Evolutionary conservation across 2,329 filamentous ascomycete genomes (phyloP).

Genomic region (Microthyrium microscopicum): DNA sequence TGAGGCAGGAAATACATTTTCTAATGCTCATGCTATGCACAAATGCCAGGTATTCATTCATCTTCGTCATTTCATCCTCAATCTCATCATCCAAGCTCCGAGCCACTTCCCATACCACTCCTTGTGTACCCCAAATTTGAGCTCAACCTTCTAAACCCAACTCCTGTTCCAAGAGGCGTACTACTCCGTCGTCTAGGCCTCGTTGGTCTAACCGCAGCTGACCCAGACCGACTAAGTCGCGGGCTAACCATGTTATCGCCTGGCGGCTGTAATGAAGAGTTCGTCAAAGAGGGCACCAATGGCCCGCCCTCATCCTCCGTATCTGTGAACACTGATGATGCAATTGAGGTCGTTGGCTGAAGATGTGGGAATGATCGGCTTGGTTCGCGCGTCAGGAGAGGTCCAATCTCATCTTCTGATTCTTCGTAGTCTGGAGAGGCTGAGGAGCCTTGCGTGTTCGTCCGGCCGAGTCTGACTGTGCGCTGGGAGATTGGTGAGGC

Average conservation of each 20-base stretch:
- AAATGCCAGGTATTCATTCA: no score
- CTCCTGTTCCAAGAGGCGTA: constrained; percentile 29
- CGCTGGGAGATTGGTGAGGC: background rate
- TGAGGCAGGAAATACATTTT: no score
- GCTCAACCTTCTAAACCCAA: constrained; percentile 26
- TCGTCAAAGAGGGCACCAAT: no score
- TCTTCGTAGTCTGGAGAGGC: constrained; percentile 10
- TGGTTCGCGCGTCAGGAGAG: constrained; percentile 19
- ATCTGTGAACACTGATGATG: constrained; percentile 1
- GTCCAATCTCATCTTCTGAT: constrained; percentile 21
- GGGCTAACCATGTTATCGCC: no score
- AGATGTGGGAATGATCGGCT: constrained; percentile 9
- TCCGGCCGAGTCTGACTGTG: constrained; percentile 8
- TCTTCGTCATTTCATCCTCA: no score
- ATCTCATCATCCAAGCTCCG: constrained; percentile 1
- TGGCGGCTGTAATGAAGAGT: constrained; percentile 6
- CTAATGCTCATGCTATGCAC: no score
- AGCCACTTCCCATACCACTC: constrained; percentile 16
- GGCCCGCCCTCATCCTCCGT: constrained; percentile 1
- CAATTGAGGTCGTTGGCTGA: background rate
- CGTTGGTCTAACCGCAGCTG: background rate
- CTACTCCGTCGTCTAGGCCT: constrained; percentile 17
- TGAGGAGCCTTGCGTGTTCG: constrained; percentile 7
- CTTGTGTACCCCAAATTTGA: constrained; percentile 27
- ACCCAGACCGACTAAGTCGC: background rate